These are phyloP conservation scores for Apophysomyces sp. DNA, from an alignment of 371 early-diverging fungal species.

Conservation along the genomic window DNA sequence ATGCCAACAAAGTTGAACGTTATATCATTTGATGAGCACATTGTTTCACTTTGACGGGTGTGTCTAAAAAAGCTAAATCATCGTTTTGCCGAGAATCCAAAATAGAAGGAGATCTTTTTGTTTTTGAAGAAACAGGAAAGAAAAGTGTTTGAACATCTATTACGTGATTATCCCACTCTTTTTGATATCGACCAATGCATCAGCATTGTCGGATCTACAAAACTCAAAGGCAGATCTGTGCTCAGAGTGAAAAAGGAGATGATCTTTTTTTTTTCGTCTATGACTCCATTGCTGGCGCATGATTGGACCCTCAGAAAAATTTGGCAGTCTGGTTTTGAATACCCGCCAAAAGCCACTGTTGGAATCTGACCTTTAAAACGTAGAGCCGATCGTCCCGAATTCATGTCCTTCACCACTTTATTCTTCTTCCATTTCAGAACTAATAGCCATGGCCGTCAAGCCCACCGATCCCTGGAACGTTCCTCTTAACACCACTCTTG, in stretches of 20 bases:
- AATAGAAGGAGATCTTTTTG: neutral
- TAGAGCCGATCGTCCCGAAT: neutral
- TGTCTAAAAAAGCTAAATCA: neutral
- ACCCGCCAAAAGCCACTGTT: neutral
- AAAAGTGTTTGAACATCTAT: too few relatives aligned
- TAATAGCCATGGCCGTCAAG: slow-evolving; percentile 37
- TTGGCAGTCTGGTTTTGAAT: slow-evolving; percentile 5
- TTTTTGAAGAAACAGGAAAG: neutral
- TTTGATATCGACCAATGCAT: neutral
- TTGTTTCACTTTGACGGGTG: neutral
- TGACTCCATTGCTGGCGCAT: neutral
- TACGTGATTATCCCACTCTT: too few relatives aligned
- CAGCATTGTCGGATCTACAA: neutral
- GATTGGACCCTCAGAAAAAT: neutral
- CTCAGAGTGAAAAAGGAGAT: slow-evolving; percentile 2
- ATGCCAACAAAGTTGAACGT: too few relatives aligned
- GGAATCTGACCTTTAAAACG: slow-evolving; percentile 2
- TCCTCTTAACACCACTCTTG: slow-evolving; percentile 74
- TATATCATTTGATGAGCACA: neutral
- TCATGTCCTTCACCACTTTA: neutral
- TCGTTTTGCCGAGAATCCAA: neutral
- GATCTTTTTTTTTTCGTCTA: neutral
- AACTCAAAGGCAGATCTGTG: neutral
- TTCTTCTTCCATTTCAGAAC: neutral
- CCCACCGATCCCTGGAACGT: slow-evolving; percentile 60